phyloP scores from a whole-genome alignment of 495 filamentous ascomycete species.

The Chaetomium fimeti region DNA sequence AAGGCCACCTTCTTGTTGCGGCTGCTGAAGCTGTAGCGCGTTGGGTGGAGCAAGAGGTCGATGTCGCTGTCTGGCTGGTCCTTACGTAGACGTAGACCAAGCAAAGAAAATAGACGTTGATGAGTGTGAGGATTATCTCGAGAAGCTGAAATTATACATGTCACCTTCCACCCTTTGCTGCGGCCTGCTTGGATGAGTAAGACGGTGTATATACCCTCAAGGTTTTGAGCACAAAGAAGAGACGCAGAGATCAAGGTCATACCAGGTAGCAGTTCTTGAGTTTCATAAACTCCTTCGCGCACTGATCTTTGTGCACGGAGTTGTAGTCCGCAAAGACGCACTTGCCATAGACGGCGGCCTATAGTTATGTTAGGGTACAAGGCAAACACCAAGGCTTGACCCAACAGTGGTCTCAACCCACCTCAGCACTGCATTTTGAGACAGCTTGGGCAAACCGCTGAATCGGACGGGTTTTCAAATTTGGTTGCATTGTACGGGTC shows the following conservation, averaged over 20 bases:
- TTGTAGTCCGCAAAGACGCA: conserved; percentile 91
- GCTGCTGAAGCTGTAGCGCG: conserved; percentile 65
- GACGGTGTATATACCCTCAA: not conserved
- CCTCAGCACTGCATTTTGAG: conserved; percentile 80
- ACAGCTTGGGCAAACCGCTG: conserved; percentile 83
- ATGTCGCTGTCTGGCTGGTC: not conserved
- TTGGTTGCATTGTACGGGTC: conserved; percentile 31
- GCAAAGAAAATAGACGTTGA: not conserved
- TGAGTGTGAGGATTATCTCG: not conserved
- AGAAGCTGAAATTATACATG: not conserved
- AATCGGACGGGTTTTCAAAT: conserved; percentile 61
- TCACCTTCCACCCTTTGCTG: conserved; percentile 43
- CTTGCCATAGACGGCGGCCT: conserved; percentile 87
- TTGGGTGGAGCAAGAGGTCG: not conserved
- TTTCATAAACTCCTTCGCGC: conserved; percentile 76
- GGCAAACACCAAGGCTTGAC: too few species aligned
- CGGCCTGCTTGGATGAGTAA: conserved; percentile 37
- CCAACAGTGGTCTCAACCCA: conserved; percentile 33
- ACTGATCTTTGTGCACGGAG: conserved; percentile 88
- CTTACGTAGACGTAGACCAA: conserved; percentile 4
- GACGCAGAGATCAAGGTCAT: conserved; percentile 31
- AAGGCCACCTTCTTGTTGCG: conserved; percentile 83
- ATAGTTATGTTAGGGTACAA: conserved; percentile 8
- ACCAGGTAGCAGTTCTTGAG: conserved; percentile 90
- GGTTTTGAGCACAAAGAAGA: not conserved